phyloP scores from a whole-genome alignment of 1,284 basidiomycete species.

The Pascua sp. region DNA sequence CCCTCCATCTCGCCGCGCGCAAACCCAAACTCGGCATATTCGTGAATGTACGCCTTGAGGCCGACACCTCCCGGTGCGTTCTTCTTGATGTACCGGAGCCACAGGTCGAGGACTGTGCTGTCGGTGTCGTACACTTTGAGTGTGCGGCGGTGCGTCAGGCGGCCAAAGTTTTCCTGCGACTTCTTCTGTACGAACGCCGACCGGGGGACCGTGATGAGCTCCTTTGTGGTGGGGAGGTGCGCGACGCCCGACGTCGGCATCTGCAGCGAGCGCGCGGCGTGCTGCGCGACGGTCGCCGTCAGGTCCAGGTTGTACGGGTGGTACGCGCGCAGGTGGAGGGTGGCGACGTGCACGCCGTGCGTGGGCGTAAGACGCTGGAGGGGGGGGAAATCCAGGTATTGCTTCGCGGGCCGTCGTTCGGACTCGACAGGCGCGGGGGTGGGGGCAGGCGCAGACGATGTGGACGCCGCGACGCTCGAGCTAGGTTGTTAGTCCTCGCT shows the following conservation, averaged over 20 bases:
- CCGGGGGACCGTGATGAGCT: constrained; percentile 80
- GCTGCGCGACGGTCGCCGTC: constrained; percentile 77
- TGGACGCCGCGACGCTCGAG: background rate
- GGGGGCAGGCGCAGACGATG: background rate
- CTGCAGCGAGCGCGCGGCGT: constrained; percentile 75
- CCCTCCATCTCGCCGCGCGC: constrained; percentile 55
- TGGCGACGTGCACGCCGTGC: constrained; percentile 73
- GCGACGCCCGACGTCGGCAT: constrained; percentile 73
- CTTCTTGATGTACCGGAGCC: constrained; percentile 73
- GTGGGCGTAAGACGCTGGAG: constrained; percentile 44
- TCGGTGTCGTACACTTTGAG: constrained; percentile 91
- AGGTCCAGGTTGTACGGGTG: constrained; percentile 65
- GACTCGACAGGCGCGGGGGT: background rate
- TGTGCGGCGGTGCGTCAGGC: constrained; percentile 73
- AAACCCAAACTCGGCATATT: constrained; percentile 64
- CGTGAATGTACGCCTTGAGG: constrained; percentile 75
- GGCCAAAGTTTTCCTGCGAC: constrained; percentile 91
- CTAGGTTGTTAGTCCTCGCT: background rate
- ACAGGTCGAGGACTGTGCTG: constrained; percentile 71
- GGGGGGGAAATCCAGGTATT: constrained; percentile 5
- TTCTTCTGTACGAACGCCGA: constrained; percentile 93
- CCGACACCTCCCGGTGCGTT: constrained; percentile 83
- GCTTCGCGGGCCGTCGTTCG: background rate
- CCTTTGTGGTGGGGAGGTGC: constrained; percentile 69
- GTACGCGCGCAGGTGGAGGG: constrained; percentile 78